Base-by-base conservation (phyloP, 1,284 basidiomycete genomes). In the Ustilago lituana region DNA sequence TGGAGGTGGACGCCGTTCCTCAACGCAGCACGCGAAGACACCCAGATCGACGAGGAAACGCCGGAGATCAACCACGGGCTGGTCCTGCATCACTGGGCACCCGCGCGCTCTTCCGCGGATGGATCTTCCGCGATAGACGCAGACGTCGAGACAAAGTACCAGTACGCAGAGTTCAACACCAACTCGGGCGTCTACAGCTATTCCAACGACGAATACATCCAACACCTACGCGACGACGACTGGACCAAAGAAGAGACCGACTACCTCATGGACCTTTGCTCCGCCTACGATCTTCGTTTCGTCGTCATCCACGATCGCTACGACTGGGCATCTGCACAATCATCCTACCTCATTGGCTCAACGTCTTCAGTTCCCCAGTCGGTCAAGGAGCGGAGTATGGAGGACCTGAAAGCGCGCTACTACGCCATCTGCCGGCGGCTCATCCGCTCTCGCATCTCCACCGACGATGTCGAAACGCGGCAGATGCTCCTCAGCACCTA, bases 241-340 rank as follows among this genome's bases (percentile, higher is more conserved):
- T 98, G 96, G 96, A 88, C 92, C 0, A 90, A 90, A 71, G 92
- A 94, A 76, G 94, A 98, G 84, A 98, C 96, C 0, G 91, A 93
- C 79, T 94, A 98, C 79, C 86, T 99, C 0, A 95, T 98, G 83
- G 85, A 86, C 6, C 83, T 97, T 14, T 89, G 91, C 17, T 85
- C 87, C 43, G 88, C 90, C 50, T 98, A 91, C 74, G 95, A 98
- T 82, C 85, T 90, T 17, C 88, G 96, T 44, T 98, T 95, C 86
- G 90, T 93, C 78, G 86, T 98, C 63, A 89, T 95, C 11, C 86
- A 91, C 56, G 96, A 98, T 82, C 88, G 96, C 26, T 98, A 96
- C 82, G 89, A 91, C 10, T 93, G 84, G 71, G 70, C 66, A 14
- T 32, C 56, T 22, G 66, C 66, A 15, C 60, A 59, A 15, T 1